These are phyloP conservation scores for Pyrenophora graminea DNA, from an alignment of 2,329 filamentous ascomycete species.

Conservation along the genomic window DNA sequence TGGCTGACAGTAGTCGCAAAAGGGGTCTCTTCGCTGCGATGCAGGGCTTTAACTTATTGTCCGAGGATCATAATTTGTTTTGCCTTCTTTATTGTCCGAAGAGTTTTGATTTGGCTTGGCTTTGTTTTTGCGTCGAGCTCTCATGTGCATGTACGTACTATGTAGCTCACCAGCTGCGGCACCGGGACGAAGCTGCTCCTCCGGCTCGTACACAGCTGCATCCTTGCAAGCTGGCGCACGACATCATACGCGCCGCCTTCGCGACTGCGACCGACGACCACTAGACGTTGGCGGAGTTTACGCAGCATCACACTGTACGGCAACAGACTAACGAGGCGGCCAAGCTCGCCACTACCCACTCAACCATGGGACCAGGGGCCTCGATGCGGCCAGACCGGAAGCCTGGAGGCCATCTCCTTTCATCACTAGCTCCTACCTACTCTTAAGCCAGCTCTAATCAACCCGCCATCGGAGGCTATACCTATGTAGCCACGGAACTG, in stretches of 20 bases:
- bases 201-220: not conserved
- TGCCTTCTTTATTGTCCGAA: constrained; percentile 1
- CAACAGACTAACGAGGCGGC: not conserved
- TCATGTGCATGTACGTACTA: not conserved
- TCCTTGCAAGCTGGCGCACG: not conserved
- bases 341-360: not conserved
- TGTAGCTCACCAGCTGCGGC: not conserved
- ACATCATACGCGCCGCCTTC: not conserved
- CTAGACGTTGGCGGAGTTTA: no score
- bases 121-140: not conserved
- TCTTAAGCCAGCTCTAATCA: no score
- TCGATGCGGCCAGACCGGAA: not conserved
- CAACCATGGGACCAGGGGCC: not conserved
- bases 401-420: not conserved
- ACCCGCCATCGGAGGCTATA: no score
- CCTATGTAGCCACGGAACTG: not conserved
- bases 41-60: constrained; percentile 5
- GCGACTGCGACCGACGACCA: no score
- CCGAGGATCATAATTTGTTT: not conserved
- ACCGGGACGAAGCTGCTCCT: not conserved
- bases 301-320: not conserved
- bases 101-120: not conserved
- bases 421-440: no score
- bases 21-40: constrained; percentile 4
- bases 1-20: not conserved